These are phyloP conservation scores for Boletus rufocinnamomeus DNA, from an alignment of 768 basidiomycete species.

Conservation along the genomic window DNA sequence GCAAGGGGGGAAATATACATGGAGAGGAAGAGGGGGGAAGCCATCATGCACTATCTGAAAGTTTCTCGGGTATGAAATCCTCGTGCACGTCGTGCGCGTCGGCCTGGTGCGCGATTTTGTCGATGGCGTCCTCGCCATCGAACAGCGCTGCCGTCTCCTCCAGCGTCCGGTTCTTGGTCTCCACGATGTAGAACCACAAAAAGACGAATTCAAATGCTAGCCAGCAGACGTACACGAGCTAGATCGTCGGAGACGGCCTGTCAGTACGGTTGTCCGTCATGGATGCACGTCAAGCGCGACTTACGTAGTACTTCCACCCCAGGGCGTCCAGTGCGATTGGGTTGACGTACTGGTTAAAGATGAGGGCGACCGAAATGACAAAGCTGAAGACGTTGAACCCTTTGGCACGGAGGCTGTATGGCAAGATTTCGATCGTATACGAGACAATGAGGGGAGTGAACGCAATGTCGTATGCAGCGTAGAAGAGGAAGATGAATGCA, in stretches of 20 bases:
- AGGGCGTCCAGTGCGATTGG: constrained; percentile 69
- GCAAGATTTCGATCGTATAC: constrained; percentile 89
- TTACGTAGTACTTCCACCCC: constrained; percentile 76
- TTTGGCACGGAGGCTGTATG: constrained; percentile 81
- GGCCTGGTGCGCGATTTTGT: constrained; percentile 34
- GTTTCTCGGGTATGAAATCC: constrained; percentile 25
- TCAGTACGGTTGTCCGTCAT: background rate
- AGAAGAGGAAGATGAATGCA: constrained; percentile 83
- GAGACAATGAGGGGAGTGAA: constrained; percentile 86
- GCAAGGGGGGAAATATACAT: background rate
- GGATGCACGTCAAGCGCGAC: constrained; percentile 17
- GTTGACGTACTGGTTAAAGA: constrained; percentile 90
- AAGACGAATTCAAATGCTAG: constrained; percentile 65
- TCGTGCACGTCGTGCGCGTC: constrained; percentile 21
- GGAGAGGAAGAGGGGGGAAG: background rate
- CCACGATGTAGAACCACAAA: constrained; percentile 66
- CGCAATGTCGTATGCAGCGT: constrained; percentile 76
- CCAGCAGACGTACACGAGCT: constrained; percentile 74
- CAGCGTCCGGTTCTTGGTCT: constrained; percentile 72
- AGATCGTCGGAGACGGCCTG: background rate
- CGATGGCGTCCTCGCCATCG: constrained; percentile 62
- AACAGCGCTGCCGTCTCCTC: constrained; percentile 84
- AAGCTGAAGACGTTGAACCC: constrained; percentile 84
- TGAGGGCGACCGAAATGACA: constrained; percentile 72
- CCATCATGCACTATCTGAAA: constrained; percentile 9